Base-by-base conservation (phyloP, 2,329 filamentous ascomycete species). In the Clarireedia homoeocarpa region DNA sequence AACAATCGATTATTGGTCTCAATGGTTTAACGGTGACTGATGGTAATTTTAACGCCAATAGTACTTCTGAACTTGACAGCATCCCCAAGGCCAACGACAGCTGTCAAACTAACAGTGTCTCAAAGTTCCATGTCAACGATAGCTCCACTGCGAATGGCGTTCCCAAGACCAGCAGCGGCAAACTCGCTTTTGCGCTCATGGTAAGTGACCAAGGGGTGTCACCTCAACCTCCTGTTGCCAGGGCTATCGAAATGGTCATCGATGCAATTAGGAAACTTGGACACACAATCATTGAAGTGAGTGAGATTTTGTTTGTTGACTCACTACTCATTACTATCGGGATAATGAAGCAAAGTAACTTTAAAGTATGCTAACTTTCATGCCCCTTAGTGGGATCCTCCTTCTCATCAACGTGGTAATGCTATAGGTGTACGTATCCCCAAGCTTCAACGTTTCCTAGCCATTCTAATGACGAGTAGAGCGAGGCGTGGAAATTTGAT, bases 161-260 rank as follows among this genome's bases (percentile, higher is more conserved):
- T 30, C 7, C 9, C 9, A 30, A 30, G 7, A 7, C 27, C 2
- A 10, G 27, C 27, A 30, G 27, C 10, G 62, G 65, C 1, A 70
- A 73, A 7, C 71, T 86, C 17, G 72, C 75, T 3, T 79, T 86
- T 62, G 83, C 74, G 0, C 68, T 85, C 0, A 65, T 84, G 42
- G 74, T 69, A 58, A 71, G 76, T 10, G 80, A 86, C 62, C 76
- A 75, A 0, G 56, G 71, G 2, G 75, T 77, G 20, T 71, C 70
- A 1, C 75, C 77, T 15, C 78, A 82, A 36, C 83, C 83, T 6
- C 83, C 84, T 3, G 74, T 86, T 30, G 67, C 70, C 4, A 73
- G 83, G 24, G 82, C 79, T 0, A 61, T 85, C 14, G 69, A 74
- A 2, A 75, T 77, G 5, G 74, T 80, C 0, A 75, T 75, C 5